phyloP scores from a whole-genome alignment of 164 flowering plant species.

The Vitis rotundifolia region DNA sequence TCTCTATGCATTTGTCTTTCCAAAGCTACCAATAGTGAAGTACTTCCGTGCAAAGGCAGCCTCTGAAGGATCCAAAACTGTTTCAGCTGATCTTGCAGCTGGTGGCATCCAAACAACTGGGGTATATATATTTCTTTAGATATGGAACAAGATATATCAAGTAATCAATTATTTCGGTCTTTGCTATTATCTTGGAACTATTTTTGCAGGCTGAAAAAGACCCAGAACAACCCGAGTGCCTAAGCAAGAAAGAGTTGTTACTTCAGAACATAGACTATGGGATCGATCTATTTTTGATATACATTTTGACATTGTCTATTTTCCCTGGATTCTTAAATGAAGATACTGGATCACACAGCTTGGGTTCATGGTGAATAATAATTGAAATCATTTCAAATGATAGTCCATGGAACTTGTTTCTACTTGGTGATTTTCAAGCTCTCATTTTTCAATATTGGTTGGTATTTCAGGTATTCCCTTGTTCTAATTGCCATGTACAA shows the following conservation, averaged over 20 bases:
- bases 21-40: constrained; percentile 69
- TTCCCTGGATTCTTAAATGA: constrained; percentile 84
- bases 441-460: not conserved
- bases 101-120: constrained; percentile 48
- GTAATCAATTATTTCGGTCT: not conserved
- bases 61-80: constrained; percentile 76
- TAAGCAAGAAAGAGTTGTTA: constrained; percentile 60
- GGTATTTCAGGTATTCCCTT: constrained; percentile 61
- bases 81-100: constrained; percentile 78
- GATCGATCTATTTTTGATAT: constrained; percentile 53
- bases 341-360: constrained; percentile 72
- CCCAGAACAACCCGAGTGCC: constrained; percentile 31
- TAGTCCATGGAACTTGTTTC: no score
- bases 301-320: constrained; percentile 66
- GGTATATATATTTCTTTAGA: constrained; percentile 2
- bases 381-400: not conserved
- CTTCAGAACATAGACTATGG: constrained; percentile 62
- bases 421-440: not conserved
- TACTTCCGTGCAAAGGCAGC: constrained; percentile 79
- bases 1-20: constrained; percentile 65
- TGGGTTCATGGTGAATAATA: constrained; percentile 63
- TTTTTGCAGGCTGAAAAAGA: constrained; percentile 44
- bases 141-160: not conserved
- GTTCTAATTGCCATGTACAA: constrained; percentile 76
- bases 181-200: not conserved